These are phyloP conservation scores for Beauveria scarabaeidicola DNA, from an alignment of 2,329 filamentous ascomycete genomes.

Conservation along the genomic window DNA sequence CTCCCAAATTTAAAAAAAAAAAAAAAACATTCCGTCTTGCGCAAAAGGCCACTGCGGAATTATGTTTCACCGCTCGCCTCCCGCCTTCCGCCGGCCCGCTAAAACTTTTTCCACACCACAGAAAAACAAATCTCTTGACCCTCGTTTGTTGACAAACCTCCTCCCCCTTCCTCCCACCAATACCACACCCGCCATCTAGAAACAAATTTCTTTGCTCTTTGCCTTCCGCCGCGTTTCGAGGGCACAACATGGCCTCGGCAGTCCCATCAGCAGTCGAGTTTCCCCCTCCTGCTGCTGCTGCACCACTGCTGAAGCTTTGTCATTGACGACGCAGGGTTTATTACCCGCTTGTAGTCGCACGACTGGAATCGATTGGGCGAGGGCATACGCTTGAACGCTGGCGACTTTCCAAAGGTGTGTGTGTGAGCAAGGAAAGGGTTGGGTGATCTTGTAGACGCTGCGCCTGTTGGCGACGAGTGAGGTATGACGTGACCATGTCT, in stretches of 20 bases:
- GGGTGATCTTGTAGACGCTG: background rate
- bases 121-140: background rate
- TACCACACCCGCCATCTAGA: background rate
- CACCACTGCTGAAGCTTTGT: background rate
- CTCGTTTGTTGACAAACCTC: background rate
- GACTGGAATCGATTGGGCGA: too few species aligned
- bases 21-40: too few species aligned
- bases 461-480: background rate
- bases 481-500: background rate
- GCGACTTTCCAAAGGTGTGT: background rate
- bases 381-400: too few species aligned
- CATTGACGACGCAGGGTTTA: too few species aligned
- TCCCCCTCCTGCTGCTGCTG: background rate
- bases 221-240: background rate
- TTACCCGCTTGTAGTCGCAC: too few species aligned
- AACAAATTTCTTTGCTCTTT: background rate
- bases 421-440: too few species aligned
- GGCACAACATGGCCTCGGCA: background rate
- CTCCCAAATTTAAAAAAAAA: too few species aligned
- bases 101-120: background rate
- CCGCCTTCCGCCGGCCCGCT: background rate
- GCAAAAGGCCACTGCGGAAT: background rate
- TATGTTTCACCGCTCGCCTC: background rate
- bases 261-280: background rate
- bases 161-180: background rate